Evolutionary conservation across 176 grass and related monocot species (phyloP), one percentile per base, ranked within the genome.

Genomic region (Hyparrhenia diplandra): DNA sequence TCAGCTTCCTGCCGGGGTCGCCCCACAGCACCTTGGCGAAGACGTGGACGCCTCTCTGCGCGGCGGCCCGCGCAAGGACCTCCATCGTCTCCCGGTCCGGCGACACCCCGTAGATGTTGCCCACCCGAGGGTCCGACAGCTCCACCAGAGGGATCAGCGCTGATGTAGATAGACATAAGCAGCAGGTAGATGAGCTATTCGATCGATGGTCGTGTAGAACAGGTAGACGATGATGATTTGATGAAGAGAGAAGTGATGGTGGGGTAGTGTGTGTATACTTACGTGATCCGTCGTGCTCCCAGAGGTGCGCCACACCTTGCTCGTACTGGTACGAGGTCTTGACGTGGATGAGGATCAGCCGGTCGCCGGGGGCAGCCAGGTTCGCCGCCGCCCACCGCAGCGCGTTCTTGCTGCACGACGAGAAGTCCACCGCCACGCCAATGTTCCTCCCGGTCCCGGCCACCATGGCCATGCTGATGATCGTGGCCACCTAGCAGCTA

Each of bases 11-110:
- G 25, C 59, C 83, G 5, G 91, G 80, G 10, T 90, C 82, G 9
- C 91, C 91, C 81, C 88, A 93, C 37, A 82, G 81, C 66, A 93
- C 84, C 85, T 87, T 93, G 34, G 78, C 87, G 5, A 83, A 75
- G n/a, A 88, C 85, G 52, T 90, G 13, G 64, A 88, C 85, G 20
- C 69, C 81, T 11, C 59, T 61, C 43, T 88, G 78, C 2, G 40
- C 64, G 11, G 82, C 85, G n/a, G 86, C 87, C 4, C 42, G 43
- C 6, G 30, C 11, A 2, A 93, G 88, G 49, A 90, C 80, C 13
- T 85, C 42, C 1, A 93, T 46, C 30, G 78, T 88, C 77, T 93
- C 91, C 37, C 76, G 16, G 88, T 90, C 91, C 30, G 74, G 85
- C 25, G 68, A 2, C 23, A 90, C 5, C 34, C 88, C 91, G 52